phyloP scores from a whole-genome alignment of 306 rosid genomes.

The Gastrolobium bilobum region DNA sequence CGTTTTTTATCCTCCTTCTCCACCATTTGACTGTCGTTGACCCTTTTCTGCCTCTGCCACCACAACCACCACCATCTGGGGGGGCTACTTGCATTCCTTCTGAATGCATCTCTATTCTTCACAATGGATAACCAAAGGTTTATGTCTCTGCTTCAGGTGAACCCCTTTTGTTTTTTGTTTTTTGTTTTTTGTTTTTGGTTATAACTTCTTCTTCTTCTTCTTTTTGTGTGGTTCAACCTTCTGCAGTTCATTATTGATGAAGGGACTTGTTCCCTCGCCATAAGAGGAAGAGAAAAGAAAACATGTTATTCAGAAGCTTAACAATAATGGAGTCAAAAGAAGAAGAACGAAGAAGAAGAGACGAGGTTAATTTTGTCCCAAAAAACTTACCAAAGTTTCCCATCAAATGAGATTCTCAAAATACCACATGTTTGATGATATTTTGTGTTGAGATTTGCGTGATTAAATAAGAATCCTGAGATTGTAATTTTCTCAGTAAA shows the following conservation, averaged over 20 bases:
- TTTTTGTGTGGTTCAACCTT: neutral
- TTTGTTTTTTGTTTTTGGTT: neutral
- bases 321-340: neutral
- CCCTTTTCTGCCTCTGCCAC: slow-evolving; percentile 6
- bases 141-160: slow-evolving; percentile 54
- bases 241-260: slow-evolving; percentile 54
- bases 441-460: no score
- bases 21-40: slow-evolving; percentile 31
- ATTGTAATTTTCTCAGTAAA: no score
- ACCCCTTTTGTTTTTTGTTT: neutral
- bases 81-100: slow-evolving; percentile 35
- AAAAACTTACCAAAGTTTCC: no score
- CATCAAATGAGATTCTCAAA: no score
- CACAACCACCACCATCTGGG: slow-evolving; percentile 35
- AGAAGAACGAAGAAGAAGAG: no score
- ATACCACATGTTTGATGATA: no score
- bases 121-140: slow-evolving; percentile 52
- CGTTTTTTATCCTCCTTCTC: slow-evolving; percentile 26
- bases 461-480: no score
- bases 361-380: no score
- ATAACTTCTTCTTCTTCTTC: neutral
- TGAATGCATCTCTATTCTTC: slow-evolving; percentile 33
- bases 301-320: slow-evolving; percentile 51
- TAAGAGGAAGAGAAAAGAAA: slow-evolving; percentile 53
- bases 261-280: slow-evolving; percentile 49